A percentile compares a stretch with the other conserved stretches of the same genome.
These are phyloP conservation scores for Mercurialis annua DNA, from an alignment of 345 rosid genomes.

Conservation along the genomic window DNA sequence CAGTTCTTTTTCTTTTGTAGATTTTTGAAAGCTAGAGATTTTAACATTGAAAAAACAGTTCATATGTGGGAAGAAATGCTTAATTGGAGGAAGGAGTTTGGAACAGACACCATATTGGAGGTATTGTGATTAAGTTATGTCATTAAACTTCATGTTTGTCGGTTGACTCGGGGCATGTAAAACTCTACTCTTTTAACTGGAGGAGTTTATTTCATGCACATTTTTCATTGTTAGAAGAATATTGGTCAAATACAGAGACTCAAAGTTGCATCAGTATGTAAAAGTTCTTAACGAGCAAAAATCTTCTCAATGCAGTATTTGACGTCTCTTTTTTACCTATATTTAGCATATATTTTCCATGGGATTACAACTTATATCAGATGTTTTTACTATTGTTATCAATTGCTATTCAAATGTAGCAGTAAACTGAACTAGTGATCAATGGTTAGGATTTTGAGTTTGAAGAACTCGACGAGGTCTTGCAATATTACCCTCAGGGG, in stretches of 20 bases:
- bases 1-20: slow-evolving; percentile 36
- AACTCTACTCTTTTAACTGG: not conserved
- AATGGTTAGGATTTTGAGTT: slow-evolving; percentile 74
- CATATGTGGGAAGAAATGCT: slow-evolving; percentile 99
- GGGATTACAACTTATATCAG: not conserved
- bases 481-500: slow-evolving; percentile 91
- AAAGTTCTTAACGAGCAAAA: not conserved
- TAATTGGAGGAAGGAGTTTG: slow-evolving; percentile 83
- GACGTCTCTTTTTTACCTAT: not conserved
- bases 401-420: not conserved
- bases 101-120: slow-evolving; percentile 79
- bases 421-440: not conserved
- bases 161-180: not conserved
- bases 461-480: slow-evolving; percentile 85
- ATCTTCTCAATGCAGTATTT: not conserved
- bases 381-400: not conserved
- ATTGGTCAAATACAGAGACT: not conserved
- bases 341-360: not conserved
- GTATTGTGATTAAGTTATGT: slow-evolving; percentile 30
- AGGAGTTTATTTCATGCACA: not conserved
- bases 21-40: slow-evolving; percentile 88
- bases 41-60: slow-evolving; percentile 70
- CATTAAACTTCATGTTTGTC: not conserved
- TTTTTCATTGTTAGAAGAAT: not conserved
- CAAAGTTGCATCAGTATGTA: slow-evolving; percentile 5